These are phyloP conservation scores for Rhodotorula sp. DNA, from an alignment of 1,284 basidiomycete species.

Conservation along the genomic window DNA sequence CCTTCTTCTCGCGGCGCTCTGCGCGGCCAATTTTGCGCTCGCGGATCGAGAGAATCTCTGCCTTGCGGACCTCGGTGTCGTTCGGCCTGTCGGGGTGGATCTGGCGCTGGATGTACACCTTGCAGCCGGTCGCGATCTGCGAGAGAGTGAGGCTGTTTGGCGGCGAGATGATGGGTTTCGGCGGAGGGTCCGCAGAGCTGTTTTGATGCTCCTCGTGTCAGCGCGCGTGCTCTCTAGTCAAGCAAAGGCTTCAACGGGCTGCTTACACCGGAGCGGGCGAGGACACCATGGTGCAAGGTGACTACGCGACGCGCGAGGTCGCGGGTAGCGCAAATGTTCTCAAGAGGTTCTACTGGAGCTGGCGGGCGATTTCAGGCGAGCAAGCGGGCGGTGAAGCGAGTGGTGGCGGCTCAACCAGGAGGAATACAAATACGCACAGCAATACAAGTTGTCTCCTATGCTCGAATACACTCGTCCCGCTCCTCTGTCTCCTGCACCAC, in stretches of 20 bases:
- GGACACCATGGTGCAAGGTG: constrained; percentile 6
- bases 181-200: constrained; percentile 16
- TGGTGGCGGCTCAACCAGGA: neutral
- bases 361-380: neutral
- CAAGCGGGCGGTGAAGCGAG: neutral
- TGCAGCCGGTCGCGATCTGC: constrained; percentile 78
- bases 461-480: no score
- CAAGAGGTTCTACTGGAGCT: no score
- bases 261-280: constrained; percentile 4
- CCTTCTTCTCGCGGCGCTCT: constrained; percentile 60
- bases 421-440: no score
- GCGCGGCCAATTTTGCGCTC: constrained; percentile 64
- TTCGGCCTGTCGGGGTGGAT: constrained; percentile 56
- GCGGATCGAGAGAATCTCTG: constrained; percentile 89
- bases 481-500: no score
- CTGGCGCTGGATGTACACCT: constrained; percentile 83
- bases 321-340: accelerated
- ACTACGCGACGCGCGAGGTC: neutral
- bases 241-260: neutral
- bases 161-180: constrained; percentile 44
- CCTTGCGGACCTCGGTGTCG: constrained; percentile 79
- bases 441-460: no score
- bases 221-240: neutral
- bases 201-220: neutral
- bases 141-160: constrained; percentile 45